Percentiles rank a stretch among this genome's conserved stretches.
These are phyloP conservation scores for Apodospora peruviana DNA, from an alignment of 495 filamentous ascomycete species.

Conservation along the genomic window DNA sequence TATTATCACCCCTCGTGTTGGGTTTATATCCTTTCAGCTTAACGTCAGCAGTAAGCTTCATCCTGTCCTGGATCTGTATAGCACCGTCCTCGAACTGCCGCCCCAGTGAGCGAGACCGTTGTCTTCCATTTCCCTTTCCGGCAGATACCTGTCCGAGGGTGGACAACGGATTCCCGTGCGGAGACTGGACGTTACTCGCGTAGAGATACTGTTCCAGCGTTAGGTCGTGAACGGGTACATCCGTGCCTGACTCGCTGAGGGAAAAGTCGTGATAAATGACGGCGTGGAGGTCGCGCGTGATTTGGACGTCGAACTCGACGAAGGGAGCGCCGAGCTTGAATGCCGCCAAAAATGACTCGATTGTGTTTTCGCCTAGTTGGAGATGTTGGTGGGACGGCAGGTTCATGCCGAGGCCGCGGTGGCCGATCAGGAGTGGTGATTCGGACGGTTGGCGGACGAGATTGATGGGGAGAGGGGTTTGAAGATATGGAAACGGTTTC, in stretches of 20 bases:
- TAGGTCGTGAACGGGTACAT: conserved; percentile 31
- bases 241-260: conserved; percentile 34
- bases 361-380: conserved; percentile 38
- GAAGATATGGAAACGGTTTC: neutral
- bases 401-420: neutral
- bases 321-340: conserved; percentile 29
- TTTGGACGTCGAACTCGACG: conserved; percentile 41
- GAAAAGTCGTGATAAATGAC: conserved; percentile 39
- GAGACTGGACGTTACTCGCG: conserved; percentile 7
- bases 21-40: conserved; percentile 28
- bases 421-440: neutral
- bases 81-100: conserved; percentile 36
- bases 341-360: conserved; percentile 29
- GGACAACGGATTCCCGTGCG: neutral
- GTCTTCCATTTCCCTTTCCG: neutral
- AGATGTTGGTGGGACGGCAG: conserved; percentile 10
- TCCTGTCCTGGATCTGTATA: conserved; percentile 20
- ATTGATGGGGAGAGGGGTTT: neutral
- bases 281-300: conserved; percentile 34
- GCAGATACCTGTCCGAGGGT: neutral
- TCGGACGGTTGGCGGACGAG: neutral
- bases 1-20: conserved; percentile 28
- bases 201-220: conserved; percentile 29
- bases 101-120: conserved; percentile 43
- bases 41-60: conserved; percentile 32